Conservation (phyloP, 2,329 filamentous ascomycete genomes). For the Ceratocystis cacaofunesta region DNA sequence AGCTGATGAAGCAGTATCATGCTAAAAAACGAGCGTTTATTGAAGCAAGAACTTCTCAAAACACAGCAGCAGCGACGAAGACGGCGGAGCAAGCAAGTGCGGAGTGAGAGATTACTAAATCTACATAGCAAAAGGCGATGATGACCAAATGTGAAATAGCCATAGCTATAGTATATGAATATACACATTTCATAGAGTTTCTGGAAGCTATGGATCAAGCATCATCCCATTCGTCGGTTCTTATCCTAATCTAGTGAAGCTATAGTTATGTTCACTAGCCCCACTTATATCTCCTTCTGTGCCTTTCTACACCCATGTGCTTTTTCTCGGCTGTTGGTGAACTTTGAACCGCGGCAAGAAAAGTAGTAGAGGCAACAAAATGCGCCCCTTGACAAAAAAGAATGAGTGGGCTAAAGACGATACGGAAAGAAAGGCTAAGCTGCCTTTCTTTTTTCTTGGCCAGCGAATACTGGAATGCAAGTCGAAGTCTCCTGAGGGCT, state of each 20-base stretch:
- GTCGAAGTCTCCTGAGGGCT: no score
- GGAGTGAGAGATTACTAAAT: neutral
- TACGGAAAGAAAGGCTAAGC: neutral
- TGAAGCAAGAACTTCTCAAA: conserved; percentile 21
- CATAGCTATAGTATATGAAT: neutral
- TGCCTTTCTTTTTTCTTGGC: neutral
- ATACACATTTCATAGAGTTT: neutral
- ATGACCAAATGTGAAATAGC: neutral
- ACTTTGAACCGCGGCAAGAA: conserved; percentile 5
- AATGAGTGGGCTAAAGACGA: neutral
- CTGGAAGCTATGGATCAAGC: neutral
- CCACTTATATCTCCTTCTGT: neutral
- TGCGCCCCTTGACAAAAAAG: neutral
- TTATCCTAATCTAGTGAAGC: no score
- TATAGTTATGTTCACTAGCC: neutral
- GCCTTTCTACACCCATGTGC: neutral
- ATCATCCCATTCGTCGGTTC: no score
- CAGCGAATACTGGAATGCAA: neutral
- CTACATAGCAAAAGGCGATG: neutral
- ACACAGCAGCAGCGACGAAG: neutral
- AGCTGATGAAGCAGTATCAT: conserved; percentile 38
- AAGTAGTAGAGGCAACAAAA: neutral
- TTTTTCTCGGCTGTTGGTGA: conserved; percentile 2
- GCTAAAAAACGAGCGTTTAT: conserved; percentile 34
- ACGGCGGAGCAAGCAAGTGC: conserved; percentile 5